Base-by-base conservation (phyloP, 1,284 basidiomycete species). In the Sphaerobolus stellatus region DNA sequence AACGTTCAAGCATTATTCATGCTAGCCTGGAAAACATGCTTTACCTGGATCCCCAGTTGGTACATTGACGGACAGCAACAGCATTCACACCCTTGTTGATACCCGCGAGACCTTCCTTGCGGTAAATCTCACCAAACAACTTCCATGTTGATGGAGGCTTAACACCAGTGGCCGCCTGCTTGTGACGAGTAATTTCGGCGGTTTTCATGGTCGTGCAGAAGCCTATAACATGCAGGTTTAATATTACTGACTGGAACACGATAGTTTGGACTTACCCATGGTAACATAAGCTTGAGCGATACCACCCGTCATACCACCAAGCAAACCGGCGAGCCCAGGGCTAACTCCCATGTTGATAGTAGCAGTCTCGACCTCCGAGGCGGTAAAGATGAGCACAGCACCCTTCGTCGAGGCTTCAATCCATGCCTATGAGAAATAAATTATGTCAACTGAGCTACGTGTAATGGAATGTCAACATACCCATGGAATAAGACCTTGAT, bases 11-110 rank as follows among this genome's bases (percentile, higher is more conserved):
- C 38, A 52, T 38, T 49, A 24, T 22, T 40, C 43, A 56, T 27
- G 22, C 18, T n/a, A 34, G 27, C 43, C 30, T 28, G 8, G 18
- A 25, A 58, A 14, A 59, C 11, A 56, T 28, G 11, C 71, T 84
- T 59, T 61, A 93, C 88, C 95, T 88, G 60, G 93, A 95, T 61
- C 97, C 97, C 97, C 97, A 99, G 78, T 99, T 99, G 49, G 97
- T 99, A 71, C 93, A 95, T 73, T 98, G 96, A 50, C 96, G 86
- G 47, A 98, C 80, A 49, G 95, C 97, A 48, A 99, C 97, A 24
- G 97, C 97, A 66, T 99, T 98, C 58, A 99, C 97, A 74, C 97
- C 97, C 79, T 98, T 99, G 84, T 99, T 99, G 67, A 99, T 95
- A 56, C 97, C 97, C 51, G 84, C 83, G 69, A 99, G 82, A 68